Evolutionary conservation across 495 filamentous ascomycete genomes (phyloP), one percentile per base, ranked within the genome.

Genomic region (Hyaloscypha bicolor): DNA sequence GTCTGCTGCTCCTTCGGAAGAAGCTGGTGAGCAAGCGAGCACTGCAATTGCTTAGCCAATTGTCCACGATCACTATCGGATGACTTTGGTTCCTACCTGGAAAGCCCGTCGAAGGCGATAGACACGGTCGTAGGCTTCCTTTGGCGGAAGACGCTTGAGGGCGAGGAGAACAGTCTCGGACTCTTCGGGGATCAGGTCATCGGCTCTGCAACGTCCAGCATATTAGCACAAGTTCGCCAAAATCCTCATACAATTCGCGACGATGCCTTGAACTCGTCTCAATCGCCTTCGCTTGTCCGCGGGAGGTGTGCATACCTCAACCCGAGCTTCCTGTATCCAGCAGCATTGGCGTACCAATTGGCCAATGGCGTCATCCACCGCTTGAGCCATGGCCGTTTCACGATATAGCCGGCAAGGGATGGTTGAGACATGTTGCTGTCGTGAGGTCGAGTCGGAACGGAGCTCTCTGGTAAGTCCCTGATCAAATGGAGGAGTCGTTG

Each of bases 101-200:
- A 94, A 90, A 72, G 95, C 96, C 78, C 95, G 88, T 78, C 95
- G 91, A 78, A 98, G 87, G 75, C 95, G 93, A 88, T 91, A 98
- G 76, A 97, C 88, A 79, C 95, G 94, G 84, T 99, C 95, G 81
- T 98, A 98, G 73, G 88, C 85, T 74, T 92, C 92, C 85, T 96
- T 93, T 69, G 91, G 85, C 45, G 92, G 87, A 53, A 99, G 90
- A 78, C 95, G 93, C 85, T 91, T 90, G 77, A 99, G 85, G 62
- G 95, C 95, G 70, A 87, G 82, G 78, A 93, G 88, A 73, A 98
- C 93, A 33, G 79, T 79, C 72, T 94, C 92, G 85, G 81, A 87
- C 82, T 98, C 96, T 76, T 98, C 96, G 73, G 86, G 83, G 77
- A 97, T 92, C 77, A 99, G 77, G 76, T 99, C 95, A 81, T 99